Percentiles rank a stretch among this genome's conserved stretches.
Evolutionary conservation across 345 rosid genomes (phyloP).

Genomic region (Hibiscus trionum): DNA sequence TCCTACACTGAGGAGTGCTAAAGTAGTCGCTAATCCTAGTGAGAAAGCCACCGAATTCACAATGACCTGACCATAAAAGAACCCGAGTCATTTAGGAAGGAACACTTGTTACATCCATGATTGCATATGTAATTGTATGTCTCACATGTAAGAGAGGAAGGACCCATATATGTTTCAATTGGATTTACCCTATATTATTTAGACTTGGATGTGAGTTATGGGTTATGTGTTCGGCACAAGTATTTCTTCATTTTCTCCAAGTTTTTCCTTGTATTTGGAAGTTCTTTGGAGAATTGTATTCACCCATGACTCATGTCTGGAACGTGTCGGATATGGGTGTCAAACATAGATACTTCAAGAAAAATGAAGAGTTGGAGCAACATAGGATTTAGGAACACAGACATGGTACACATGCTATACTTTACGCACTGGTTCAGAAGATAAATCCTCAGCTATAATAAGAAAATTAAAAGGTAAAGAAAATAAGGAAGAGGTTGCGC

Average conservation of each 20-base stretch:
- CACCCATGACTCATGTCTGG: neutral
- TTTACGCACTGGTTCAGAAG: neutral
- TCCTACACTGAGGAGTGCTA: constrained; percentile 83
- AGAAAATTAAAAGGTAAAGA: neutral
- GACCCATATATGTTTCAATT: neutral
- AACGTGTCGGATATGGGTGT: neutral
- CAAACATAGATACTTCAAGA: neutral
- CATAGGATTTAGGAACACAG: neutral
- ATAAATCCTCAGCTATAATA: neutral
- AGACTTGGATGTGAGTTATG: neutral
- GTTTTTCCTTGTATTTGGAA: neutral
- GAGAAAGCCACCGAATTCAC: constrained; percentile 76
- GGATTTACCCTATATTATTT: neutral
- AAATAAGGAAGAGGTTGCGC: no score
- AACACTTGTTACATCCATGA: neutral
- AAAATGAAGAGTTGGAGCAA: neutral
- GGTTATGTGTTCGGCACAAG: neutral
- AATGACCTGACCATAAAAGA: constrained; percentile 33
- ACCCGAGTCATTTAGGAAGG: constrained; percentile 7
- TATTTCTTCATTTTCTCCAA: neutral
- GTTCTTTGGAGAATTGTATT: neutral
- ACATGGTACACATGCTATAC: neutral
- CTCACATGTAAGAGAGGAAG: neutral
- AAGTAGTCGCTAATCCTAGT: constrained; percentile 85
- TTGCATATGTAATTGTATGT: neutral